Base-by-base conservation (phyloP, 2,329 filamentous ascomycete species). In the Calonectria fujianensis region DNA sequence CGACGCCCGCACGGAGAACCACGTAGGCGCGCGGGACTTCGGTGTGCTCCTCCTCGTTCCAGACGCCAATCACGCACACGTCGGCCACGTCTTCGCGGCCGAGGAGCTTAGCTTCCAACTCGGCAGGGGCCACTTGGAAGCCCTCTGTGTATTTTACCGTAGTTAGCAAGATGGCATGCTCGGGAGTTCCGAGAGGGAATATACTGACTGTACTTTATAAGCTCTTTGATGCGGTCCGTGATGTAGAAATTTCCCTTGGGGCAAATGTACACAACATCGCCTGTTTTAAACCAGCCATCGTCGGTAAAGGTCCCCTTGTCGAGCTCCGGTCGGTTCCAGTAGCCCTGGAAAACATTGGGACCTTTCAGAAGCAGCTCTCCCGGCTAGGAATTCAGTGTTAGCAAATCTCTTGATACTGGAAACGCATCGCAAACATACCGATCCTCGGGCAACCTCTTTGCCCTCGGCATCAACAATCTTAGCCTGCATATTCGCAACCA, bases 261-360 rank as follows among this genome's bases (percentile, higher is more conserved):
- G 82, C 98, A 95, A 80, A 94, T 91, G 77, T 94, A 93, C 5
- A 95, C 94, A 32, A 98, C 92, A 81, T 98, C 96, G 2, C 96
- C 96, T 0, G 96, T 98, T 85, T 93, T 96, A 89, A 98, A 98
- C 87, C 93, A 98, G 1, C 95, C 95, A 77, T 97, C 95, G 0
- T 87, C 78, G 3, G 94, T 94, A 75, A 97, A 92, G 0, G 94
- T 92, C 59, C 95, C 92, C 3, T 87, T 88, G 3, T 95, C 95
- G 3, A 93, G 91, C 75, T 93, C 90, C 0, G 92, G 90, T 72
- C 94, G 94, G 80, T 95, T 95, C 79, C 93, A 89, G 82, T 96
- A 98, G 1, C 94, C 95, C 78, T 91, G 88, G 86, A 96, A 96
- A 24, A 96, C 87, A 75, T 97, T 97, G 0, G 95, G 95, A 0